Base-by-base conservation (phyloP, 2,329 filamentous ascomycete species). In the Monascus ruber region DNA sequence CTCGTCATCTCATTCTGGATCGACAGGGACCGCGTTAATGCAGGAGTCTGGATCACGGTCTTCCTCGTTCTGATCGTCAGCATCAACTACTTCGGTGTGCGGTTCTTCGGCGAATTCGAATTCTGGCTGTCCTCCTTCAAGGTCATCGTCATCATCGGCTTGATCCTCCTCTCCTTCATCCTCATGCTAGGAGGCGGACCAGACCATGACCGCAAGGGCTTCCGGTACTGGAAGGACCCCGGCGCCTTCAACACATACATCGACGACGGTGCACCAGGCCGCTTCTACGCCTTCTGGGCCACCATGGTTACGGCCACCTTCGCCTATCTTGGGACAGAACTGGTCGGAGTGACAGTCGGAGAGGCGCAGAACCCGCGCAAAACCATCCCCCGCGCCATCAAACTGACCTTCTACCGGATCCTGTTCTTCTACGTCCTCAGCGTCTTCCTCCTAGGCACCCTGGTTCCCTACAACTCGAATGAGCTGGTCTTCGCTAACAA, bases 1-100 rank as follows among this genome's bases (percentile, higher is more conserved):
- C 63, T 93, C 29, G 82, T 89, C 41, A 82, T 93, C 42, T 77
- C 82, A 49, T 87, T 79, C 52, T 93, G 85, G 85, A 65, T 85
- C 7, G 58, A 69, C 1, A 64, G 74, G 26, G 73, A 82, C 0
- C 67, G 63, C 33, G 70, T 89, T 40, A 88, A 89, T 53, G 79
- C 84, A 0, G 85, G 83, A 37, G 82, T 89, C 8, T 91, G 79
- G 65, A 87, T 93, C 40, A 73, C 85, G 31, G 71, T 84, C 36
- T 79, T 84, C 63, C 63, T 83, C 3, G 65, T 81, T 25, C 44
- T 64, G 38, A 81, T 84, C 49, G 50, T 82, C 41, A 60, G 56
- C 47, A 81, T 84, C 67, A 85, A 84, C 58, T 79, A 78, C 54
- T 81, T 82, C 43, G 74, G 83, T 37, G 78, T 88, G 55, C 67